These are phyloP conservation scores for Rutidosis leptorrhynchoides DNA, from an alignment of 129 eudicot species.

Conservation along the genomic window DNA sequence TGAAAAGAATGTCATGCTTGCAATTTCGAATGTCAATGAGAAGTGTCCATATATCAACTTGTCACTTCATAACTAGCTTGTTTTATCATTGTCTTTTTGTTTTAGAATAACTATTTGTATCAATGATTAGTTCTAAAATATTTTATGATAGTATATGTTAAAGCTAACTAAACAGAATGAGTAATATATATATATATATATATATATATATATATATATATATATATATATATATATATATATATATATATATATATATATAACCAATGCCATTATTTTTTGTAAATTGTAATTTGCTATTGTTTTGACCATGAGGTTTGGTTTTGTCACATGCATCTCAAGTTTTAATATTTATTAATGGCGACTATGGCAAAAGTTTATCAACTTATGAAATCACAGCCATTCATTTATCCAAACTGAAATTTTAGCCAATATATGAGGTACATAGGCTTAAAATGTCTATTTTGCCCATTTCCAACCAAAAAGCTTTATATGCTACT, in stretches of 20 bases:
- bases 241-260: no score
- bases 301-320: neutral
- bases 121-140: neutral
- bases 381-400: neutral
- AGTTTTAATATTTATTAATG: neutral
- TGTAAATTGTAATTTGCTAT: neutral
- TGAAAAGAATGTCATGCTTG: slow-evolving; percentile 17
- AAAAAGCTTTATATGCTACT: no score
- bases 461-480: no score
- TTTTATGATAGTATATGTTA: neutral
- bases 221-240: no score
- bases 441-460: no score
- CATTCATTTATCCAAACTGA: no score
- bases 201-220: no score
- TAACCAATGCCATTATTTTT: no score
- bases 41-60: neutral
- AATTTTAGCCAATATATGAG: no score
- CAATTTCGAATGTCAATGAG: slow-evolving; percentile 21
- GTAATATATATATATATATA: no score
- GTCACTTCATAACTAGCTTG: neutral
- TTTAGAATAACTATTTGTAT: no score
- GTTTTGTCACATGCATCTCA: neutral
- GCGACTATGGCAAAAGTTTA: neutral
- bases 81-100: neutral
- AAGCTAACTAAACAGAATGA: neutral